phyloP scores from a whole-genome alignment of 305 asterid genomes.

The Salvia sclarea region DNA sequence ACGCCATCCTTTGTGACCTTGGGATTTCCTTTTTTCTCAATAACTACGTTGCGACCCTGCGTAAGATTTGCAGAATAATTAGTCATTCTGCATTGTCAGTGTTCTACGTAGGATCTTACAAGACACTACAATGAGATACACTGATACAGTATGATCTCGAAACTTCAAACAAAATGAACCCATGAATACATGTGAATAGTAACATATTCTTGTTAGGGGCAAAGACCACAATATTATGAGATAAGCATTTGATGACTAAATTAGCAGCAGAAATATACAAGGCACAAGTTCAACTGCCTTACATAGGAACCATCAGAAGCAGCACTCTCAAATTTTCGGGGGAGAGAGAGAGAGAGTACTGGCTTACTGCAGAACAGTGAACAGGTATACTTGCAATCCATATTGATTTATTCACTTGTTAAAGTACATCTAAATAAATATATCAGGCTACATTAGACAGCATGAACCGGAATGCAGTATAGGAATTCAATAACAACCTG shows the following conservation, averaged over 20 bases:
- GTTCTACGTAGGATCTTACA: background rate
- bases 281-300: background rate
- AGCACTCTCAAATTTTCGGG: background rate
- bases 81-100: slow-evolving; percentile 1
- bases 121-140: no score
- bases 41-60: slow-evolving; percentile 81
- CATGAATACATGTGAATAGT: background rate
- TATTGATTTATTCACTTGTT: background rate
- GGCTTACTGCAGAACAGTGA: no score
- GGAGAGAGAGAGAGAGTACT: background rate
- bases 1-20: slow-evolving; percentile 92
- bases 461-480: background rate
- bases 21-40: slow-evolving; percentile 57
- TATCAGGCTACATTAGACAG: background rate
- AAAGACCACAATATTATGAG: background rate
- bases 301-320: slow-evolving; percentile 1
- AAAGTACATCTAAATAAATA: background rate
- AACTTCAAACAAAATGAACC: no score
- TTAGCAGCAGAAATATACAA: background rate
- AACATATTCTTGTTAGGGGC: background rate
- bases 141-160: background rate
- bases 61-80: slow-evolving; percentile 26
- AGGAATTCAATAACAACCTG: background rate
- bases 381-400: background rate
- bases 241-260: background rate